Conservation (phyloP, 345 rosid genomes). For the Microcos paniculata region DNA sequence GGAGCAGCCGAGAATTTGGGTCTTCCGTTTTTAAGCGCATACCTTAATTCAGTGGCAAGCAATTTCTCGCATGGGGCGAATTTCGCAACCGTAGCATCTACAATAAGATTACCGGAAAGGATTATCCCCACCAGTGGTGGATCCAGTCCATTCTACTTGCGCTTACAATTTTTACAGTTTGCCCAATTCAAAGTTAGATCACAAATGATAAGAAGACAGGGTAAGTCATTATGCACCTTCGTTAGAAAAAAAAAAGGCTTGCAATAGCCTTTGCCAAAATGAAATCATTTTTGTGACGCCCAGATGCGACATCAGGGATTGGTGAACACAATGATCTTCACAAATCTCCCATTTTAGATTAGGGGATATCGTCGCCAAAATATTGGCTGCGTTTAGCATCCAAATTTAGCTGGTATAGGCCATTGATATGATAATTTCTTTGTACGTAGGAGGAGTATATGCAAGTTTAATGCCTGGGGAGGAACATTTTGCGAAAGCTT, state of each 20-base stretch:
- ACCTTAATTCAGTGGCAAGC: slow-evolving; percentile 30
- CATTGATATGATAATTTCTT: not conserved
- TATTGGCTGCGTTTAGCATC: too few relatives aligned
- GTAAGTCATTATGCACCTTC: slow-evolving; percentile 20
- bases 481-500: slow-evolving; percentile 34
- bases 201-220: slow-evolving; percentile 33
- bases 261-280: too few relatives aligned
- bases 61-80: slow-evolving; percentile 35
- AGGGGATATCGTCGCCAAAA: too few relatives aligned
- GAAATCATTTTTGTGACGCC: not conserved
- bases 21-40: slow-evolving; percentile 30
- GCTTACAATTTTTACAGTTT: slow-evolving; percentile 47
- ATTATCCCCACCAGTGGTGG: slow-evolving; percentile 26
- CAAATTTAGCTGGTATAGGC: too few relatives aligned
- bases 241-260: too few relatives aligned
- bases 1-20: slow-evolving; percentile 27
- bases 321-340: too few relatives aligned
- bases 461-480: slow-evolving; percentile 38
- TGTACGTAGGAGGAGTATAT: slow-evolving; percentile 28
- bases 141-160: slow-evolving; percentile 43
- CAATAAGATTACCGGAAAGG: slow-evolving; percentile 17
- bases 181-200: slow-evolving; percentile 40
- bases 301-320: too few relatives aligned
- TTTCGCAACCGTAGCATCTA: slow-evolving; percentile 32
- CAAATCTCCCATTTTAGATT: too few relatives aligned